phyloP scores from a whole-genome alignment of 345 rosid genomes.

The Eucalyptus lansdowneana region DNA sequence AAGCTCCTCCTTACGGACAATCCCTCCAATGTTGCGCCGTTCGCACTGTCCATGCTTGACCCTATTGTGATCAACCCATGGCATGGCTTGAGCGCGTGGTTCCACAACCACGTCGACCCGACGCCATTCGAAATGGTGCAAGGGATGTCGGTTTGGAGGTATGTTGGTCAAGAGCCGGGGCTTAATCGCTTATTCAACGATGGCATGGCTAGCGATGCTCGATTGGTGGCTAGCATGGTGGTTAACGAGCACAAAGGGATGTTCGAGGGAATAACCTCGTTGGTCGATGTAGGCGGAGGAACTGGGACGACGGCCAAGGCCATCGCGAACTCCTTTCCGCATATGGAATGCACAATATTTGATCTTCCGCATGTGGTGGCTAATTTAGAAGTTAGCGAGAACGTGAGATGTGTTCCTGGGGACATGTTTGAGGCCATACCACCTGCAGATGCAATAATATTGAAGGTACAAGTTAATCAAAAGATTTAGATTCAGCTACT shows the following conservation, averaged over 20 bases:
- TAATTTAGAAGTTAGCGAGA: too few species aligned
- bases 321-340: constrained; percentile 2
- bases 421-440: too few species aligned
- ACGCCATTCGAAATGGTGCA: neutral
- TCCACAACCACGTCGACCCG: neutral
- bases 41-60: neutral
- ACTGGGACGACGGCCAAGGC: constrained; percentile 5
- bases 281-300: constrained; percentile 33
- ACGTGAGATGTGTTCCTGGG: too few species aligned
- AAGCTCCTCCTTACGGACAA: constrained; percentile 9
- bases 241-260: neutral
- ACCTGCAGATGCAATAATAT: too few species aligned
- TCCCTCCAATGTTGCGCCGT: neutral
- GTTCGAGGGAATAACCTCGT: constrained; percentile 12
- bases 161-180: neutral
- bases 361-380: neutral
- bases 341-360: constrained; percentile 3
- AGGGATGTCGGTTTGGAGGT: neutral
- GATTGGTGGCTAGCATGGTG: neutral
- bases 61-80: neutral
- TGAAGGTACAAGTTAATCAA: constrained; percentile 6
- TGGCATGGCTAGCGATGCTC: constrained; percentile 18
- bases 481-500: too few species aligned
- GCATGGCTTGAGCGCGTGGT: constrained; percentile 11
- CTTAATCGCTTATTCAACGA: neutral